These are phyloP conservation scores for Xylaria multiplex DNA, from an alignment of 2,329 filamentous ascomycete genomes.

Conservation along the genomic window DNA sequence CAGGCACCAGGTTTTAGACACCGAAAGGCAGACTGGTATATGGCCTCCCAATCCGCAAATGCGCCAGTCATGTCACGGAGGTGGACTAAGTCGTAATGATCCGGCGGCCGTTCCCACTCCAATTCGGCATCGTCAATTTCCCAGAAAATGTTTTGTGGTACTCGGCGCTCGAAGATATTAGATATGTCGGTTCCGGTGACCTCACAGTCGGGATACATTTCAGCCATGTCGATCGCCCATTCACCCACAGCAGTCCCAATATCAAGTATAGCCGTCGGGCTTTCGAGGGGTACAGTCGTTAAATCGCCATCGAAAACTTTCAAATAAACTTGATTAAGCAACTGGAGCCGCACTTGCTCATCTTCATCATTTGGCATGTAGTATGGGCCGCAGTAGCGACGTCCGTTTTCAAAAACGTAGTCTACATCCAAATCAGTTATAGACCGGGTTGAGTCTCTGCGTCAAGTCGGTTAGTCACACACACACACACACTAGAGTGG, in stretches of 20 bases:
- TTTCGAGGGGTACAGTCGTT: slow-evolving; percentile 56
- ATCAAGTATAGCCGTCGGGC: slow-evolving; percentile 61
- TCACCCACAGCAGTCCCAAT: slow-evolving; percentile 68
- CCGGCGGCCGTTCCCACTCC: slow-evolving; percentile 64
- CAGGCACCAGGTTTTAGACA: slow-evolving; percentile 67
- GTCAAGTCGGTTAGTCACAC: slow-evolving; percentile 31
- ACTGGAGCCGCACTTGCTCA: slow-evolving; percentile 70
- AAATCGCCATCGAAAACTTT: slow-evolving; percentile 59
- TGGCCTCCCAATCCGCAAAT: slow-evolving; percentile 65
- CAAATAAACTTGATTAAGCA: slow-evolving; percentile 72
- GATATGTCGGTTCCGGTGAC: slow-evolving; percentile 69
- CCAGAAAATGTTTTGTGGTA: slow-evolving; percentile 68
- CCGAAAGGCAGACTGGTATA: slow-evolving; percentile 63
- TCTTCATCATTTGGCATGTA: slow-evolving; percentile 74
- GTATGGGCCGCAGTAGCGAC: slow-evolving; percentile 70
- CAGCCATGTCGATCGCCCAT: slow-evolving; percentile 64
- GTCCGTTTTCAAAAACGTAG: slow-evolving; percentile 68
- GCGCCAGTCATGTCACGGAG: slow-evolving; percentile 65
- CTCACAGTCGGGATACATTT: slow-evolving; percentile 63
- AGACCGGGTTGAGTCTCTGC: slow-evolving; percentile 56
- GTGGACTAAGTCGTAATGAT: slow-evolving; percentile 67
- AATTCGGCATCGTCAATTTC: slow-evolving; percentile 68
- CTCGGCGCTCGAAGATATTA: slow-evolving; percentile 65
- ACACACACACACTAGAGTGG: not conserved
- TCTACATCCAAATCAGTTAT: slow-evolving; percentile 63